Conservation (phyloP, 1,284 basidiomycete genomes). For the Tranzscheliella williamsii region DNA sequence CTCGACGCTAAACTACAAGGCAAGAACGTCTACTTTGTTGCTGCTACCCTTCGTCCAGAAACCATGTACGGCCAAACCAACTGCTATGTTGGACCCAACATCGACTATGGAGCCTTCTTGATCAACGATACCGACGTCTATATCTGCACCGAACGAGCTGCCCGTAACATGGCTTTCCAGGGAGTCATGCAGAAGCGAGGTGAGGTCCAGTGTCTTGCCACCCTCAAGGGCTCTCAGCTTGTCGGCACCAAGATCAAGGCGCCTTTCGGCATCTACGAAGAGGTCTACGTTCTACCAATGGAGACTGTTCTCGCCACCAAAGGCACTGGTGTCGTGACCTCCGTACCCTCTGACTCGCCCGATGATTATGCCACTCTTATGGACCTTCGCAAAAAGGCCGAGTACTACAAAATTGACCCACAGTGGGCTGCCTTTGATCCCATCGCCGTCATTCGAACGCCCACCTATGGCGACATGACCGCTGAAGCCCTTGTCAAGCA, state of each 20-base stretch:
- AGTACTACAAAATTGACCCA: constrained; percentile 93
- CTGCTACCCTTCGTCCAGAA: constrained; percentile 93
- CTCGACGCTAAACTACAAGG: constrained; percentile 68
- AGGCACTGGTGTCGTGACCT: constrained; percentile 98
- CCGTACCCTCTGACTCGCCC: constrained; percentile 96
- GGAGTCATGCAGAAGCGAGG: constrained; percentile 67
- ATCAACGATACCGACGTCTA: constrained; percentile 75
- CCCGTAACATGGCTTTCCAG: constrained; percentile 98
- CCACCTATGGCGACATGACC: constrained; percentile 86
- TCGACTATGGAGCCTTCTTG: constrained; percentile 87
- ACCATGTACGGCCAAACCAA: constrained; percentile 99
- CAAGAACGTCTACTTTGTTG: constrained; percentile 86
- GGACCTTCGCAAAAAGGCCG: constrained; percentile 94
- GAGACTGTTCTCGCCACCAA: constrained; percentile 93
- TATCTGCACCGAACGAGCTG: constrained; percentile 84
- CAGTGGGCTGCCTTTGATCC: constrained; percentile 85
- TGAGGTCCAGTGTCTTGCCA: constrained; percentile 46
- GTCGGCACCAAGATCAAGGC: constrained; percentile 90
- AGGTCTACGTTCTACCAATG: constrained; percentile 97
- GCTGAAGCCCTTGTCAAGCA: constrained; percentile 85
- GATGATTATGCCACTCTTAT: constrained; percentile 91
- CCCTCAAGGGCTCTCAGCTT: constrained; percentile 70
- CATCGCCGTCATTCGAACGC: constrained; percentile 83
- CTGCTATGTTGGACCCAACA: constrained; percentile 87
- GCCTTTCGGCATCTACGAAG: constrained; percentile 77